Evolutionary conservation across 225 moss, liverwort and hornwort genomes (phyloP), one percentile per base, ranked within the genome.

Genomic region (Sphagnum tenellum): DNA sequence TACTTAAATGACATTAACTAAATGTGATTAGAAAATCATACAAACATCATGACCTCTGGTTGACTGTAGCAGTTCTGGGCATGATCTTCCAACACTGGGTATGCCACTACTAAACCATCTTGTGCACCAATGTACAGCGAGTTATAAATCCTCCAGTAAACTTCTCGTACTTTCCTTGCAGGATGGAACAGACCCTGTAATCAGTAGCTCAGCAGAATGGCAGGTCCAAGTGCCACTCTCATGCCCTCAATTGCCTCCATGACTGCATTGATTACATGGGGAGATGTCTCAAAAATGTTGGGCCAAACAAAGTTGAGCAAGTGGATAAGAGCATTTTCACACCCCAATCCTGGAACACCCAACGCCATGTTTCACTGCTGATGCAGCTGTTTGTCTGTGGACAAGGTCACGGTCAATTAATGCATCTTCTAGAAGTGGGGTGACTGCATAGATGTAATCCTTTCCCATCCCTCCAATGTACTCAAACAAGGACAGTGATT

Each of bases 171-270:
- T 77, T 96, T 96, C 72, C 96, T 83, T 3, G 92, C 96, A 60
- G 96, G 96, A 64, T 96, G 96, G 57, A 96, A 96, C 48, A 96
- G 85, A 47, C 96, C 96, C 72, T 96, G 96, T 73, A 92, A 73
- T 65, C 92, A 92, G 50, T 96, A 96, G 63, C 83, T 96, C 69
- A 96, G 68, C 69, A 96, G 63, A 69, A 96, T 92, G 46, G 96
- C 90, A 46, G 96, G 92, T 29, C 96, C 96, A 65, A 96, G 76
- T 51, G 96, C 96, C 66, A 96, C 92, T 52, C 96, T 84, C 96
- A 96, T 96, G 62, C 92, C 96, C 75, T 96, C 96, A 64, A 96
- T 89, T 6, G 96, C 96, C 78, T 96, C 96, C 96, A 96, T 96
- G 10, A 96, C 96, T 12, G 96, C 96, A 68, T 96, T 96, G 57